Percentiles rank a stretch among this genome's conserved stretches.
Conservation (phyloP, 345 rosid species). For the Populus alba region DNA sequence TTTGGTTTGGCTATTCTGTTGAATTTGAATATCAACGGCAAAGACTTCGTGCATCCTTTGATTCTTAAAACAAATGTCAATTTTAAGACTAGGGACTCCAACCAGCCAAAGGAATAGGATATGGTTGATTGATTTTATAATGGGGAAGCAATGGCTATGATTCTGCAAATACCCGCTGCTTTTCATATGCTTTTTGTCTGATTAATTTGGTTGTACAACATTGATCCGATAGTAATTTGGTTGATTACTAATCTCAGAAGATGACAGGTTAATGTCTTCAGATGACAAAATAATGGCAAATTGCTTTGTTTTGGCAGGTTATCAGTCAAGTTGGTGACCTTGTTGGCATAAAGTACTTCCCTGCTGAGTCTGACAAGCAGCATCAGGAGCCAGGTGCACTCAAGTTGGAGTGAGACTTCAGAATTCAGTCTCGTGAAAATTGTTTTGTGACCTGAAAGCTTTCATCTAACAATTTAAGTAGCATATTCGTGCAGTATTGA, state of each 20-base stretch:
- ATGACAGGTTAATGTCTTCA: not conserved
- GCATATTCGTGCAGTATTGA: not conserved
- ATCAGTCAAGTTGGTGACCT: slow-evolving; percentile 74
- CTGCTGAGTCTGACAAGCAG: slow-evolving; percentile 63
- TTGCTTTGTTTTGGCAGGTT: slow-evolving; percentile 40
- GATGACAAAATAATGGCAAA: not conserved
- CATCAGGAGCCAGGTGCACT: slow-evolving; percentile 16
- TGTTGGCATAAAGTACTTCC: slow-evolving; percentile 82
- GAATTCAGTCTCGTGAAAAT: not conserved
- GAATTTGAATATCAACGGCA: not conserved
- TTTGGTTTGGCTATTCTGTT: not conserved
- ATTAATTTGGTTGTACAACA: not conserved
- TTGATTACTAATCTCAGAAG: not conserved
- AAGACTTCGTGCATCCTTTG: not conserved
- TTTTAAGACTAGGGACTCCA: not conserved
- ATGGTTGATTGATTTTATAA: not conserved
- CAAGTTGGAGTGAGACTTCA: slow-evolving; percentile 15
- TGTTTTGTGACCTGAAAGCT: not conserved
- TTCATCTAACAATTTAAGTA: not conserved
- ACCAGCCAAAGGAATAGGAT: not conserved
- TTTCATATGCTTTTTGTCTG: not conserved
- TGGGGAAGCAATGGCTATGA: not conserved
- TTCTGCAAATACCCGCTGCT: not conserved
- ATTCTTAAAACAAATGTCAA: not conserved
- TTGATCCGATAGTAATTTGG: not conserved